Conservation (phyloP, 1,284 basidiomycete genomes). For the Anthracocystis walkeri region DNA sequence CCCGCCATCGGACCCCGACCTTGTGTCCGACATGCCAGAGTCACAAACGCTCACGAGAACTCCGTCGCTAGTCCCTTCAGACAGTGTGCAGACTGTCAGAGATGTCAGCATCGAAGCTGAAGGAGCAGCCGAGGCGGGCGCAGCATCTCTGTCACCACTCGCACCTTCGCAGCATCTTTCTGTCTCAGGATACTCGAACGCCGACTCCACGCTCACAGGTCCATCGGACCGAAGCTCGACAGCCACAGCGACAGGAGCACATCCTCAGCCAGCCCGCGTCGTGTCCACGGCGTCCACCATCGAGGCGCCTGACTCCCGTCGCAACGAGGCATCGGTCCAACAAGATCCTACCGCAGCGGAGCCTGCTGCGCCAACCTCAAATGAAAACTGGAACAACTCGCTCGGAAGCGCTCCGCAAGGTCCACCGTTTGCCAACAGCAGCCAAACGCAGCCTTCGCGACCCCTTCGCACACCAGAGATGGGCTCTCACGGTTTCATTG, state of each 20-base stretch:
- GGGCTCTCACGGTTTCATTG: conserved; percentile 6
- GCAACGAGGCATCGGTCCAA: neutral
- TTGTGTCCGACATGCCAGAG: conserved; percentile 1
- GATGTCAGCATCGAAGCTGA: neutral
- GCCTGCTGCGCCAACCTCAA: neutral
- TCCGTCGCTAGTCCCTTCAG: conserved; percentile 13
- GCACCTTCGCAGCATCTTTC: conserved; percentile 19
- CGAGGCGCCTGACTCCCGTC: conserved; percentile 5
- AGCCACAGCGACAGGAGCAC: conserved; percentile 28
- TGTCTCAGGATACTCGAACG: conserved; percentile 13
- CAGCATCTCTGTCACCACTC: neutral
- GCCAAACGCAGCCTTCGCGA: neutral
- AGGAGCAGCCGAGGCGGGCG: neutral
- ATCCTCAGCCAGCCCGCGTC: conserved; percentile 14
- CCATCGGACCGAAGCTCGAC: conserved; percentile 33
- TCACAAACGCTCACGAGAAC: conserved; percentile 2
- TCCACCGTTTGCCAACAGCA: neutral
- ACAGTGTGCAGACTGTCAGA: conserved; percentile 20
- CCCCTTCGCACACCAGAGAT: conserved; percentile 32
- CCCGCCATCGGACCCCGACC: conserved; percentile 1
- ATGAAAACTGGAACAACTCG: neutral
- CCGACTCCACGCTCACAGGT: conserved; percentile 10
- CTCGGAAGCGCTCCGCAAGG: neutral
- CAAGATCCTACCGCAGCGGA: neutral
- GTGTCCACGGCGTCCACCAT: conserved; percentile 39